phyloP scores from a whole-genome alignment of 768 basidiomycete species.

The Lepiota brunneoincarnata region DNA sequence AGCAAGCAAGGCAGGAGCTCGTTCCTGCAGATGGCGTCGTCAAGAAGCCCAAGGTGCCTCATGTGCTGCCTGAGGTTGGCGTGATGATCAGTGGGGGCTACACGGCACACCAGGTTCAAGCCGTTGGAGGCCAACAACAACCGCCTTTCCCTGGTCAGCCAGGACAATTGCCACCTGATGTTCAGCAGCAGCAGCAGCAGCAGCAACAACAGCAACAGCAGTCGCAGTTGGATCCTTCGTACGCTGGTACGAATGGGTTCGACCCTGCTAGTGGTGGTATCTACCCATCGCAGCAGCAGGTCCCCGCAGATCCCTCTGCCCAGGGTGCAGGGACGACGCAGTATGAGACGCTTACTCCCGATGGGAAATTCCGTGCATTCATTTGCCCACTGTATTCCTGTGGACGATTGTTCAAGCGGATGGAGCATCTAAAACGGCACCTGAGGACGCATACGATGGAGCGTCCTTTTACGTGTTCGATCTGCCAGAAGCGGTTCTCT shows the following conservation, averaged over 20 bases:
- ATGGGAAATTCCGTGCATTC: conserved; percentile 59
- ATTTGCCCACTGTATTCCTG: conserved; percentile 85
- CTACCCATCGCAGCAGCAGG: background rate
- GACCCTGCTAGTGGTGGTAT: background rate
- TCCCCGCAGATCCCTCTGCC: background rate
- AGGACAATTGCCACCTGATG: too few relatives aligned
- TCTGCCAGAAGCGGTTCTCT: conserved; percentile 81
- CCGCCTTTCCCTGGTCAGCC: conserved; percentile 16
- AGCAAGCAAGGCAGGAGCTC: conserved; percentile 59
- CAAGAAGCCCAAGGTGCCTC: conserved; percentile 27
- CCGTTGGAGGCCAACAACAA: conserved; percentile 12
- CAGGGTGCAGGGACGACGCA: conserved; percentile 20
- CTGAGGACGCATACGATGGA: conserved; percentile 89
- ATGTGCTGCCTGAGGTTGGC: conserved; percentile 27
- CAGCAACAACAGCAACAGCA: conserved; percentile 4
- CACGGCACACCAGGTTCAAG: conserved; percentile 16
- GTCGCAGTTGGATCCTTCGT: conserved; percentile 10
- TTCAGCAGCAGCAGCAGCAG: background rate
- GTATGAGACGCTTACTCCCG: conserved; percentile 27
- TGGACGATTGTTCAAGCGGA: conserved; percentile 83
- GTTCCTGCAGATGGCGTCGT: conserved; percentile 30
- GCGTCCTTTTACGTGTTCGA: conserved; percentile 71
- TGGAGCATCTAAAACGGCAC: conserved; percentile 89
- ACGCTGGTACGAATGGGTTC: background rate
- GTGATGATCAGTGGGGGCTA: conserved; percentile 29